Evolutionary conservation across 768 basidiomycete species (phyloP).

Genomic region (Lactarius quietus): DNA sequence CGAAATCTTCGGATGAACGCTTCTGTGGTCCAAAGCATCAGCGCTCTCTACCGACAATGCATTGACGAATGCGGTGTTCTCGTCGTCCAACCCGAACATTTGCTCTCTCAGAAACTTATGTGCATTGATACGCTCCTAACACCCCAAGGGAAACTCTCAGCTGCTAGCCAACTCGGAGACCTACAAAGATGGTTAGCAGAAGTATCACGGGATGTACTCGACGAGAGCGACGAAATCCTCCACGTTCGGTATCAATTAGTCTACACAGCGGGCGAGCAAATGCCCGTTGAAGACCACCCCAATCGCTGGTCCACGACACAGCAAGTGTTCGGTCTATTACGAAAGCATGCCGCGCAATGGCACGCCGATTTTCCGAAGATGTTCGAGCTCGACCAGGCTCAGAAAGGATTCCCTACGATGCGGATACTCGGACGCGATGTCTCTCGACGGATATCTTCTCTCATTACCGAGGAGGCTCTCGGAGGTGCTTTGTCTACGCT

Average conservation of each 20-base stretch:
- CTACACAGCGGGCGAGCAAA: slow-evolving; percentile 42
- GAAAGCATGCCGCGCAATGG: no score
- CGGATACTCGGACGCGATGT: background rate
- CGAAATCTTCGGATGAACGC: slow-evolving; percentile 34
- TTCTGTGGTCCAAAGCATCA: slow-evolving; percentile 29
- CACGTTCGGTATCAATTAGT: slow-evolving; percentile 46
- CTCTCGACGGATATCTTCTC: background rate
- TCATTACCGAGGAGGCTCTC: slow-evolving; percentile 4
- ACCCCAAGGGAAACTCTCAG: background rate
- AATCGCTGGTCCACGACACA: no score
- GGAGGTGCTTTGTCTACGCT: background rate
- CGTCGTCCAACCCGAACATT: slow-evolving; percentile 50
- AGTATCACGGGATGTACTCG: slow-evolving; percentile 15
- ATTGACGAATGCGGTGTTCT: slow-evolving; percentile 39
- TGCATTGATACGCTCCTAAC: slow-evolving; percentile 36
- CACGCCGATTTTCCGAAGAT: no score
- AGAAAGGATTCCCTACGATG: slow-evolving; percentile 2
- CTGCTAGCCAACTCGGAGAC: background rate
- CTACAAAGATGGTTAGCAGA: slow-evolving; percentile 5
- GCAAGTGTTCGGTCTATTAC: no score
- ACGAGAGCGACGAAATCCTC: slow-evolving; percentile 36
- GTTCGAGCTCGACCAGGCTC: background rate
- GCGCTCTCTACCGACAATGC: slow-evolving; percentile 38
- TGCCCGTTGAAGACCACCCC: slow-evolving; percentile 31
- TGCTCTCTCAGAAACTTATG: slow-evolving; percentile 49